Base-by-base conservation (phyloP, 2,329 filamentous ascomycete genomes). In the Cylindrodendrum hubeiense region DNA sequence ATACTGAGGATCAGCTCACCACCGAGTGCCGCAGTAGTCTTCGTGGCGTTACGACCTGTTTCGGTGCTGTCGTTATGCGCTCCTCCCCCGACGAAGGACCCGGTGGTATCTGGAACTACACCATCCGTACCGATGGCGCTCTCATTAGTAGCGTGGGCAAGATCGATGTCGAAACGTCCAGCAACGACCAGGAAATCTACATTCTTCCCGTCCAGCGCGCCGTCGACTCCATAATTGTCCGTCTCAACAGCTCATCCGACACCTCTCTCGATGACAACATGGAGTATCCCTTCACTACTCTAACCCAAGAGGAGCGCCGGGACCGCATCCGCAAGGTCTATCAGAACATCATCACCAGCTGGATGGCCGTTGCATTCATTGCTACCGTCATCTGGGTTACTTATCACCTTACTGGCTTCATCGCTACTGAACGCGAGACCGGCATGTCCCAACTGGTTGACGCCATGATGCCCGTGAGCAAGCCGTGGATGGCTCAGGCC, bases 401-500 rank as follows among this genome's bases (percentile, higher is more conserved):
- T 39, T 98, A 97, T 77, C 94, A 98, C 74, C 84, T 97, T 61
- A 93, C 93, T 0, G 95, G 95, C 9, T 90, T 95, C 72, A 91
- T 97, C 77, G 94, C 95, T 8, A 89, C 90, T 2, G 95, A 98
- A 80, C 86, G 95, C 60, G 95, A 98, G 81, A 84, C 90, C 17
- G 95, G 94, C 63, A 96, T 97, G 87, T 93, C 93, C 5, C 93
- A 94, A 67, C 84, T 98, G 28, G 89, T 98, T 46, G 95, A 98
- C 79, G 91, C 93, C 59, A 97, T 97, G 93, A 95, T 96, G 85
- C 91, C 93, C 1, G 93, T 93, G 60, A 85, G 86, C 59, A 86
- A 86, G 52, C 83, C 88, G 46, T 97, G 93, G 93, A 86, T 93
- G 74, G 90, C 92, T 10, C 93, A 95, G 79, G 88, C 89, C 22